phyloP scores from a whole-genome alignment of 345 rosid species.

The Eucalyptus rudis region DNA sequence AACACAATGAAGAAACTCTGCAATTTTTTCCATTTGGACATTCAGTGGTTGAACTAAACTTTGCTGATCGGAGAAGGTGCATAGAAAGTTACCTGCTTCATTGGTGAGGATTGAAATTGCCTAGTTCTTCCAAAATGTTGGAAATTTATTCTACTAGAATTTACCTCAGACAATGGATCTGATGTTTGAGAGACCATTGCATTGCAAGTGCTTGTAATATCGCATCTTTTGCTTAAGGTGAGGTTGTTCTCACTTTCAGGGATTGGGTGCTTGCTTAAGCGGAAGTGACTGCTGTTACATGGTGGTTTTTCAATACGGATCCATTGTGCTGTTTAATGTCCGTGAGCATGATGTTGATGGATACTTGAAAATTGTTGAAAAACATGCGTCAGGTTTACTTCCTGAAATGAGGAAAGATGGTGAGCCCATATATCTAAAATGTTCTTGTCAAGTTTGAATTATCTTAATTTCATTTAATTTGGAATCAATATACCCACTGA shows the following conservation, averaged over 20 bases:
- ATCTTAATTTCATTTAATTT: not conserved
- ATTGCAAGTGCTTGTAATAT: not conserved
- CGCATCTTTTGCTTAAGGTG: not conserved
- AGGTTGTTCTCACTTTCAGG: conserved; percentile 29
- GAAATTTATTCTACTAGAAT: not conserved
- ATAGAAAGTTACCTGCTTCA: not conserved
- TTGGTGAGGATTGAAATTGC: not conserved
- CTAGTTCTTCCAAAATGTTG: not conserved
- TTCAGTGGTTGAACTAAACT: not conserved
- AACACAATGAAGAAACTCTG: not conserved
- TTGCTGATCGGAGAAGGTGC: not conserved
- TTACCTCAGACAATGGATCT: not conserved
- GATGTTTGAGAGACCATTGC: not conserved
- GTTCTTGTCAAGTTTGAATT: not conserved
- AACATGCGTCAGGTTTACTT: conserved; percentile 81
- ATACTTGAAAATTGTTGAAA: conserved; percentile 75
- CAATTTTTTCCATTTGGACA: not conserved
- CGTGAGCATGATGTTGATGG: conserved; percentile 72
- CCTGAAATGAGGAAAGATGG: conserved; percentile 97
- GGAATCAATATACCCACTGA: not conserved
- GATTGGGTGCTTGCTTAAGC: conserved; percentile 41
- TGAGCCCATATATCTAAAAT: conserved; percentile 9
- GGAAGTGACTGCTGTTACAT: conserved; percentile 77
- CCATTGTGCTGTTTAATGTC: conserved; percentile 84
- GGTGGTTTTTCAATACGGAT: conserved; percentile 91